Conservation (phyloP, 306 rosid species). For the Ormosia emarginata region DNA sequence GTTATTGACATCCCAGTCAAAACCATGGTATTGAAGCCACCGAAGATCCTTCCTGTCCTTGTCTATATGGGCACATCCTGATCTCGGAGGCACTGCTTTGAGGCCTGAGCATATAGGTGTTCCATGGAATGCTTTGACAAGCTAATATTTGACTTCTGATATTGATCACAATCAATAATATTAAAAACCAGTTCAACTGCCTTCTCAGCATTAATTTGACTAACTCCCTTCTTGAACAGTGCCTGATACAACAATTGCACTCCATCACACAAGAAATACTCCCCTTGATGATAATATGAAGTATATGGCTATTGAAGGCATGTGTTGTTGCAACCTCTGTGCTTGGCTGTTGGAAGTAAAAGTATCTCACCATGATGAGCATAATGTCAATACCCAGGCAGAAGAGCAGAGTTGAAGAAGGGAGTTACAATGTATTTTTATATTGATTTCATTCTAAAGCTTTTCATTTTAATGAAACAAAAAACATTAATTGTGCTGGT, state of each 20-base stretch:
- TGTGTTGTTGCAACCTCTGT: too few species aligned
- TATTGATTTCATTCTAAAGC: neutral
- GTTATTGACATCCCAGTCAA: too few species aligned
- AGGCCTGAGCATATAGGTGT: too few species aligned
- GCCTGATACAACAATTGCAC: constrained; percentile 40
- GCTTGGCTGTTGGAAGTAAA: neutral
- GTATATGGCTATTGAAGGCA: neutral
- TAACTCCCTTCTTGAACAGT: constrained; percentile 54
- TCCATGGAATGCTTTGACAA: too few species aligned
- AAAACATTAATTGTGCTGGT: neutral
- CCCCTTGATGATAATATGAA: neutral
- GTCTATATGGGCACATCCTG: too few species aligned
- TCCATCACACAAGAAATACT: too few species aligned
- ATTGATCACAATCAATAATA: too few species aligned
- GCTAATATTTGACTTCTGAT: constrained; percentile 12
- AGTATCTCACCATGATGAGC: neutral
- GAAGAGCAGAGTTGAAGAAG: too few species aligned
- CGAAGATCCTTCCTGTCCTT: too few species aligned
- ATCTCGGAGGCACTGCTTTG: too few species aligned
- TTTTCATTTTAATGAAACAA: neutral
- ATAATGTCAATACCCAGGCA: neutral
- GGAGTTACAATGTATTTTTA: neutral
- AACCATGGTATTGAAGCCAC: too few species aligned
- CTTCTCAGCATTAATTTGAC: constrained; percentile 42
- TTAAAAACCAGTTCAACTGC: constrained; percentile 57